Conservation (phyloP, 805 yeast species). For the Metschnikowia baotianmanensis region DNA sequence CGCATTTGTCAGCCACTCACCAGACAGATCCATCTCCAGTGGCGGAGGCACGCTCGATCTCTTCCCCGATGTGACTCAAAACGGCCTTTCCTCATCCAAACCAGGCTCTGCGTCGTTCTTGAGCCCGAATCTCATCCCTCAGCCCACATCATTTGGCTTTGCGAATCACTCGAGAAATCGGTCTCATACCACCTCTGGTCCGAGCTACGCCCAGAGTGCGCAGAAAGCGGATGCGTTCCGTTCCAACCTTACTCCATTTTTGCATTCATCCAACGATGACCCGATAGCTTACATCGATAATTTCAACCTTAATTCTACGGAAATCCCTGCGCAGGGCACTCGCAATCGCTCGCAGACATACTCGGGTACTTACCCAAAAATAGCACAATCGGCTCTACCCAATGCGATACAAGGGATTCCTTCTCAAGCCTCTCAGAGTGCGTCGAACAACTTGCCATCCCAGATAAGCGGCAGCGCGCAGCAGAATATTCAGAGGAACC, state of each 20-base stretch:
- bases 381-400: constrained; percentile 4
- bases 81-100: constrained; percentile 6
- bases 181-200: constrained; percentile 51
- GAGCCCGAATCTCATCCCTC: constrained; percentile 23
- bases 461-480: not conserved
- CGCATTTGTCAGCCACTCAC: constrained; percentile 18
- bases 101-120: constrained; percentile 17
- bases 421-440: constrained; percentile 1
- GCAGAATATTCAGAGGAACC: not conserved
- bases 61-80: constrained; percentile 10
- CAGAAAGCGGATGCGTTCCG: constrained; percentile 17
- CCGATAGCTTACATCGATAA: constrained; percentile 32
- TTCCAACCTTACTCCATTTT: constrained; percentile 25
- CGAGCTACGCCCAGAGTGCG: constrained; percentile 22
- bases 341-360: constrained; percentile 42
- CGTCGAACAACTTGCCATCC: constrained; percentile 1
- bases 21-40: constrained; percentile 15
- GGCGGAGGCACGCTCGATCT: constrained; percentile 13
- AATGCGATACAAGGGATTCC: constrained; percentile 1
- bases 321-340: constrained; percentile 9
- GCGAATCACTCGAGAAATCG: constrained; percentile 30
- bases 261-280: constrained; percentile 25
- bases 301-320: constrained; percentile 25
- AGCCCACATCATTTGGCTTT: constrained; percentile 12
- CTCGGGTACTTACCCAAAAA: constrained; percentile 28